phyloP scores from a whole-genome alignment of 345 rosid genomes.

The Citrus sp. region DNA sequence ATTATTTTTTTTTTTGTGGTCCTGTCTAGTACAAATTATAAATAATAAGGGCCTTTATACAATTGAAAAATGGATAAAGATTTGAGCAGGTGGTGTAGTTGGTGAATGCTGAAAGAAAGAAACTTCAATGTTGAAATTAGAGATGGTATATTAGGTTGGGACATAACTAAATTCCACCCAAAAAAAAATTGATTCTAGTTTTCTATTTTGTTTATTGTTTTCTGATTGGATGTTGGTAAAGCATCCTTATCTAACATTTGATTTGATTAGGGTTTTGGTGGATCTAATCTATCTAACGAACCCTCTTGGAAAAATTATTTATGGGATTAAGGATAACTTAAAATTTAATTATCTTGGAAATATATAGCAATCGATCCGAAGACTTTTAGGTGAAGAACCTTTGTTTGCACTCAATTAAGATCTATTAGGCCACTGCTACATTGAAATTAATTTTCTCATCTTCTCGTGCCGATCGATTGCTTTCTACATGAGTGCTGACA shows the following conservation, averaged over 20 bases:
- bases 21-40: background rate
- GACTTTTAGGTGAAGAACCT: background rate
- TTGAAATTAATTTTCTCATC: background rate
- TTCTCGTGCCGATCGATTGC: background rate
- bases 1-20: background rate
- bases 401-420: background rate
- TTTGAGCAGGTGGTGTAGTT: background rate
- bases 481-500: background rate
- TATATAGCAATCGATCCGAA: no score
- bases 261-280: slow-evolving; percentile 20
- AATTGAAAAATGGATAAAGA: background rate
- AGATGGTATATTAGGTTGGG: slow-evolving; percentile 1
- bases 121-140: background rate
- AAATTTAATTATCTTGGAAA: no score
- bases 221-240: background rate
- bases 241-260: slow-evolving; percentile 8
- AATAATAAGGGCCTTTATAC: no score
- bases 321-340: no score
- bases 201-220: background rate
- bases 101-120: background rate
- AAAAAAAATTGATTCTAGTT: background rate
- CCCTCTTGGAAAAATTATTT: no score
- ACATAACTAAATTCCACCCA: slow-evolving; percentile 16
- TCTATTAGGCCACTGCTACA: no score
- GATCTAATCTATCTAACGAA: background rate